Evolutionary conservation across 1,139 yeast species (phyloP).

Genomic region (Saccharomyces hybrid): DNA sequence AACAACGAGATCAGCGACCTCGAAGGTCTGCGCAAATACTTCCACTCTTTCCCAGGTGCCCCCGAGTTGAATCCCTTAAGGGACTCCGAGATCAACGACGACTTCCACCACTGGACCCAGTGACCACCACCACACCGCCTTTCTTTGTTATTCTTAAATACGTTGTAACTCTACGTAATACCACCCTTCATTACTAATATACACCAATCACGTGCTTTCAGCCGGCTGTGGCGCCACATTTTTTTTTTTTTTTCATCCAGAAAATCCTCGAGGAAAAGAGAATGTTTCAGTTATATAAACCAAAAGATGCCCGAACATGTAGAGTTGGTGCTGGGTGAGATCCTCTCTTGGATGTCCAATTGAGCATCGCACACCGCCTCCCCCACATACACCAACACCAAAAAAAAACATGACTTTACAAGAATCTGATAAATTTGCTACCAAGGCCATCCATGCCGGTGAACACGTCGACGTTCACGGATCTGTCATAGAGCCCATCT

Average conservation of each 20-base stretch:
- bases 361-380: too few species aligned
- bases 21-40: constrained; percentile 47
- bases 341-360: neutral
- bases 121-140: neutral
- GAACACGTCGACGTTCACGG: constrained; percentile 73
- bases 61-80: constrained; percentile 46
- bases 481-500: constrained; percentile 81
- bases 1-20: constrained; percentile 50
- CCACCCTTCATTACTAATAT: neutral
- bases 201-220: neutral
- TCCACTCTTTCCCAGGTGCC: constrained; percentile 57
- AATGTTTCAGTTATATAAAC: neutral
- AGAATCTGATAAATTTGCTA: constrained; percentile 47
- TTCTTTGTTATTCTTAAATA: neutral
- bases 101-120: constrained; percentile 33
- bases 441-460: constrained; percentile 82
- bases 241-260: neutral
- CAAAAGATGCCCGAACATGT: neutral
- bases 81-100: constrained; percentile 57
- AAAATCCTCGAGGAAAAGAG: neutral
- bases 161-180: neutral
- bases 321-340: neutral
- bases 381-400: neutral
- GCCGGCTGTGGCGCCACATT: neutral
- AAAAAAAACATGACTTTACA: constrained; percentile 19